Conservation (phyloP, 2,329 filamentous ascomycete genomes). For the Cladophialophora immunda region DNA sequence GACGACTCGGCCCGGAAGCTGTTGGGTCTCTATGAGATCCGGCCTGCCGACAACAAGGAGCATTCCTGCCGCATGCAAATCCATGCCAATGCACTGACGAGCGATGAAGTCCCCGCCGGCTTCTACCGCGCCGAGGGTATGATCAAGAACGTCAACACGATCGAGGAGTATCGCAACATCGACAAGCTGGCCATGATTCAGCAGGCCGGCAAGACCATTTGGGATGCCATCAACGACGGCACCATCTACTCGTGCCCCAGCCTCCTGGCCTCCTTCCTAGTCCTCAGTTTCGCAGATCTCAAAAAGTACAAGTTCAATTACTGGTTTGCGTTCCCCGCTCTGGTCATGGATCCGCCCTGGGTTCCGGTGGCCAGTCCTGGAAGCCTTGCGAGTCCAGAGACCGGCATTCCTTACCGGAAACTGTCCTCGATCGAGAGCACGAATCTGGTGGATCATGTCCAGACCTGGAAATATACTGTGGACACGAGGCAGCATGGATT, state of each 20-base stretch:
- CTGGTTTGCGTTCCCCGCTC: constrained; percentile 94
- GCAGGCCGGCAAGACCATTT: constrained; percentile 85
- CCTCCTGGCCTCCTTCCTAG: constrained; percentile 84
- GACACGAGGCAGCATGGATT: constrained; percentile 91
- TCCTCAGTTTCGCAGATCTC: constrained; percentile 91
- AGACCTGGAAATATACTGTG: constrained; percentile 84
- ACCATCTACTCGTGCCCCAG: constrained; percentile 96
- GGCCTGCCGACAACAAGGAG: constrained; percentile 73
- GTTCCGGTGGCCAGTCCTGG: constrained; percentile 57
- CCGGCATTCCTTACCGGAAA: constrained; percentile 42
- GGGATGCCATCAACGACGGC: constrained; percentile 96
- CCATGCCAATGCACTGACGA: constrained; percentile 83
- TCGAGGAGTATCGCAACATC: constrained; percentile 87
- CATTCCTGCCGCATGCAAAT: constrained; percentile 90
- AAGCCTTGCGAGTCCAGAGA: constrained; percentile 37
- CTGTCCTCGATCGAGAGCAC: constrained; percentile 76
- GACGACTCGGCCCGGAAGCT: constrained; percentile 90
- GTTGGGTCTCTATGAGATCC: constrained; percentile 88
- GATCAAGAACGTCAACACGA: constrained; percentile 95
- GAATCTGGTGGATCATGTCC: constrained; percentile 79
- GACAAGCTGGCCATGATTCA: constrained; percentile 82
- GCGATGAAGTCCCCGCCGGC: constrained; percentile 76
- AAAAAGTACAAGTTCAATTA: constrained; percentile 99
- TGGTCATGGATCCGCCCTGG: constrained; percentile 90
- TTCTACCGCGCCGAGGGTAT: constrained; percentile 87